Percentiles rank a stretch among this genome's conserved stretches.
Evolutionary conservation across 345 rosid genomes (phyloP).

Genomic region (Dipteronia dyeriana): DNA sequence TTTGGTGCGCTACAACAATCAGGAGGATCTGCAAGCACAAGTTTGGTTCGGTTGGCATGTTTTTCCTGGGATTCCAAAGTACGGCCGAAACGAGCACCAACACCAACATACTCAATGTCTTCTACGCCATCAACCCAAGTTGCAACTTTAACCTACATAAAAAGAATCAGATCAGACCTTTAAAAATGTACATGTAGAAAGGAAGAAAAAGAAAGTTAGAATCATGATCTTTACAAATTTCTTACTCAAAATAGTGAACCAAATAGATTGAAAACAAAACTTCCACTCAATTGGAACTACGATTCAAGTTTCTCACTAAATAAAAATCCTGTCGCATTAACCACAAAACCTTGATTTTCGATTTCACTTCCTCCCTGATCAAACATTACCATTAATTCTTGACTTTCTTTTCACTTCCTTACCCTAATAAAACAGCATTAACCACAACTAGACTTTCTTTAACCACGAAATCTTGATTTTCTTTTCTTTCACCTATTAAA

Average conservation of each 20-base stretch:
- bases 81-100: conserved; percentile 89
- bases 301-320: not conserved
- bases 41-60: conserved; percentile 58
- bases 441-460: not conserved
- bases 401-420: not conserved
- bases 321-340: not conserved
- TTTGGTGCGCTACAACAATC: conserved; percentile 68
- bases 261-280: not conserved
- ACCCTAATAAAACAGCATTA: not conserved
- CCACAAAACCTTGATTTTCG: not conserved
- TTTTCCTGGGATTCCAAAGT: conserved; percentile 86
- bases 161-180: not conserved
- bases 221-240: not conserved
- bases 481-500: not conserved
- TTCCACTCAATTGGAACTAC: not conserved
- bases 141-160: conserved; percentile 79
- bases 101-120: conserved; percentile 76
- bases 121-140: conserved; percentile 63
- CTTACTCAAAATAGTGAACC: not conserved
- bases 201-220: not conserved
- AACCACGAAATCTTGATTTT: not conserved
- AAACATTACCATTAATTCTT: not conserved
- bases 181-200: not conserved
- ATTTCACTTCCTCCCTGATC: not conserved
- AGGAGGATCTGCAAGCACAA: conserved; percentile 78